Evolutionary conservation across 2,329 filamentous ascomycete species (phyloP).

Genomic region (Cercospora berteroae): DNA sequence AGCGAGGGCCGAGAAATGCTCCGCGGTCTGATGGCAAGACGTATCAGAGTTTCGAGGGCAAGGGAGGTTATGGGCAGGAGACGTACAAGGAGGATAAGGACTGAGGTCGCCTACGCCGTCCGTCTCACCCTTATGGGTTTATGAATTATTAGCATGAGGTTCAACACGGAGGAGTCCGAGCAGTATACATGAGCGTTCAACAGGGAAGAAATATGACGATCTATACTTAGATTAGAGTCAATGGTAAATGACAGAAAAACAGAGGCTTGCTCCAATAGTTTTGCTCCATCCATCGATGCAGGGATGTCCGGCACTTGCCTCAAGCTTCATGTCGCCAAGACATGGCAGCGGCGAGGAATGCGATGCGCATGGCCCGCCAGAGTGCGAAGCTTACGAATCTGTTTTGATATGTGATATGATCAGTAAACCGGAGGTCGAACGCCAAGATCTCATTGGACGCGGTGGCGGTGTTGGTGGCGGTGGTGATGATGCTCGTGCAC

Average conservation of each 20-base stretch:
- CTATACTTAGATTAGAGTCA: neutral
- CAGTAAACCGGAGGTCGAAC: neutral
- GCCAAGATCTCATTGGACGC: neutral
- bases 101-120: neutral
- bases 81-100: constrained; percentile 37
- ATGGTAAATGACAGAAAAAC: neutral
- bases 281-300: neutral
- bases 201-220: neutral
- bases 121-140: neutral
- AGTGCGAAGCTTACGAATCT: neutral
- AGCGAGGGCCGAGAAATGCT: constrained; percentile 71
- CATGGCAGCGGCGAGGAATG: neutral
- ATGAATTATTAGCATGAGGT: neutral
- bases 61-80: constrained; percentile 64
- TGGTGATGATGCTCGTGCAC: neutral
- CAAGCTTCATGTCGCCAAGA: neutral
- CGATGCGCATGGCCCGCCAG: neutral
- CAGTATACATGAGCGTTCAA: neutral
- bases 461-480: neutral
- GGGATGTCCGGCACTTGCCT: neutral
- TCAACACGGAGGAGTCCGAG: neutral
- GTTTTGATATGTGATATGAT: neutral
- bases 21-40: constrained; percentile 63
- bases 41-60: constrained; percentile 58
- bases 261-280: neutral